A percentile compares a stretch with the other conserved stretches of the same genome.
Evolutionary conservation across 257 asterid species (phyloP).

Genomic region (Solanum bukasovii): DNA sequence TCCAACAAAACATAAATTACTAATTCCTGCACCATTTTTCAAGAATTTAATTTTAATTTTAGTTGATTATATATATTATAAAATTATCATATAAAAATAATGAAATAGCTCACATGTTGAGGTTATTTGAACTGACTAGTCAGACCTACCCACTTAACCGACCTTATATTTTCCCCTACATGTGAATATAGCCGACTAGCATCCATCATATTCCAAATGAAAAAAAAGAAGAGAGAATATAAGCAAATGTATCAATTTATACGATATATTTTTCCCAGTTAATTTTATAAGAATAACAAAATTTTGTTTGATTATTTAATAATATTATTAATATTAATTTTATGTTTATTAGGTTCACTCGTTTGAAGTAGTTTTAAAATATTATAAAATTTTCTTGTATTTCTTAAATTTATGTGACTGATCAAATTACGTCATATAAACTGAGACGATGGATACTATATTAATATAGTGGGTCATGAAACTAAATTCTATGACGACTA

Average conservation of each 20-base stretch:
- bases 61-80: not conserved
- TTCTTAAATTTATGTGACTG: rapidly evolving
- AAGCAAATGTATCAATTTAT: not conserved
- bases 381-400: too few relatives aligned
- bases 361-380: too few relatives aligned
- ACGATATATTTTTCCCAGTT: too few relatives aligned
- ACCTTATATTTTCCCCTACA: not conserved
- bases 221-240: not conserved
- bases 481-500: not conserved
- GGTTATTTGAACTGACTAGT: not conserved
- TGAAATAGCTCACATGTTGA: not conserved
- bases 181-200: not conserved
- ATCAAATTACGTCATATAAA: too few relatives aligned
- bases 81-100: not conserved
- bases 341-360: not conserved
- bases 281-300: too few relatives aligned
- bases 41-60: not conserved
- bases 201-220: not conserved
- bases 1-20: not conserved
- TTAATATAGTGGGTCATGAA: not conserved
- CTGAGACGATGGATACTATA: too few relatives aligned
- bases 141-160: slow-evolving; percentile 40
- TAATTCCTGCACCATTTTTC: not conserved
- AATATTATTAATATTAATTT: too few relatives aligned
- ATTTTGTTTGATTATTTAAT: too few relatives aligned